These are phyloP conservation scores for Suillus luteus DNA, from an alignment of 768 basidiomycete species.

Conservation along the genomic window DNA sequence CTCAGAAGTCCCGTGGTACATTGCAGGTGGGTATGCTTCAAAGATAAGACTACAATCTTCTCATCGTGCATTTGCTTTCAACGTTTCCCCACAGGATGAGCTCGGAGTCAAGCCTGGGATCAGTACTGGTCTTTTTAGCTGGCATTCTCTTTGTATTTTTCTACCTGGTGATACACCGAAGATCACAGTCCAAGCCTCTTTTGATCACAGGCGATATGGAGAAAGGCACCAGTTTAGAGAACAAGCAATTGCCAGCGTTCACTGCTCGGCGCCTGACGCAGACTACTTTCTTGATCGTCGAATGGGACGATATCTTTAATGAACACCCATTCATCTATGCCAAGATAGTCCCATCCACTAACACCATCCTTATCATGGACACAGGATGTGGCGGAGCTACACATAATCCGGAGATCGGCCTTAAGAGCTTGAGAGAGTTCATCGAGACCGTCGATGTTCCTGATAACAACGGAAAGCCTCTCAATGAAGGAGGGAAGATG, in stretches of 20 bases:
- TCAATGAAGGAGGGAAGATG: slow-evolving; percentile 45
- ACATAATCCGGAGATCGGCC: slow-evolving; percentile 38
- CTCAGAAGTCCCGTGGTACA: neutral
- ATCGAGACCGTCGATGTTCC: slow-evolving; percentile 46
- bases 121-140: slow-evolving; percentile 3
- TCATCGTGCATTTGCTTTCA: slow-evolving; percentile 12
- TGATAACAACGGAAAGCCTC: slow-evolving; percentile 44
- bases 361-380: slow-evolving; percentile 51
- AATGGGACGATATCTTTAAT: slow-evolving; percentile 51
- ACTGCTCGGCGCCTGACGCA: slow-evolving; percentile 35
- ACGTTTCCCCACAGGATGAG: slow-evolving; percentile 5
- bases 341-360: slow-evolving; percentile 41
- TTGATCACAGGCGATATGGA: slow-evolving; percentile 20
- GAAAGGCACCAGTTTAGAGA: neutral
- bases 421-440: slow-evolving; percentile 49
- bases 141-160: slow-evolving; percentile 11
- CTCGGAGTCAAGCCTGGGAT: neutral
- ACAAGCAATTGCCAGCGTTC: slow-evolving; percentile 31
- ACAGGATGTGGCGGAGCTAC: slow-evolving; percentile 57
- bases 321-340: slow-evolving; percentile 60
- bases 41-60: slow-evolving; percentile 5
- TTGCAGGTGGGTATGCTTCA: slow-evolving; percentile 4
- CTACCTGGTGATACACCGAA: slow-evolving; percentile 7
- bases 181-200: neutral
- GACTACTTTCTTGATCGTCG: slow-evolving; percentile 47